Percentiles rank a stretch among this genome's conserved stretches.
Conservation (phyloP, 805 yeast species). For the Kurtzmaniella cleridarum region DNA sequence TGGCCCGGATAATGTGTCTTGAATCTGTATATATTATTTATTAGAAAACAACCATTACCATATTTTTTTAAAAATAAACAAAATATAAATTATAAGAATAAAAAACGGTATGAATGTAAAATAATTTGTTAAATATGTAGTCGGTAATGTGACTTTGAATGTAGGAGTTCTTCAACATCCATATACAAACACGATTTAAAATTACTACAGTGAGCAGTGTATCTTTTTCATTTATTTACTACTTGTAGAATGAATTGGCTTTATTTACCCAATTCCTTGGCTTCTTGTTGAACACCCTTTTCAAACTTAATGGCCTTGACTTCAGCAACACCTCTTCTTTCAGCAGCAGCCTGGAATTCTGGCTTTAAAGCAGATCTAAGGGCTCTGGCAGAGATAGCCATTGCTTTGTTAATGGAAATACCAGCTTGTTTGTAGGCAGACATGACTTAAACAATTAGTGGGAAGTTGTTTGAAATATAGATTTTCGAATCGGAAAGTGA, state of each 20-base stretch:
- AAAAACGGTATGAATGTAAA: too few species aligned
- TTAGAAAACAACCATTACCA: neutral
- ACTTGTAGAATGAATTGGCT: neutral
- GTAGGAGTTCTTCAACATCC: too few species aligned
- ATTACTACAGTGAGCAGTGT: neutral
- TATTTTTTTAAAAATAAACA: neutral
- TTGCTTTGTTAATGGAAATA: constrained; percentile 71
- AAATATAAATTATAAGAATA: too few species aligned
- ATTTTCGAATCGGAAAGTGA: neutral
- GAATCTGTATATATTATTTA: constrained; percentile 5
- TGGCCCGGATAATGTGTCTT: neutral
- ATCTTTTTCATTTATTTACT: too few species aligned
- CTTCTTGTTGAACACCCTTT: constrained; percentile 53
- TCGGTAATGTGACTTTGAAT: too few species aligned
- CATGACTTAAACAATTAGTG: constrained; percentile 16
- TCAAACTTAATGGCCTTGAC: constrained; percentile 66
- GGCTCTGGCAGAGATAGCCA: constrained; percentile 85
- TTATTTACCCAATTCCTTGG: constrained; percentile 33
- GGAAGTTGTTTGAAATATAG: too few species aligned
- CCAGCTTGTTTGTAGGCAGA: constrained; percentile 48
- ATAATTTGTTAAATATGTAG: too few species aligned
- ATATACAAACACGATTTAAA: neutral
- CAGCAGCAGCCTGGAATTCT: constrained; percentile 69
- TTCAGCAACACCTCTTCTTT: constrained; percentile 70
- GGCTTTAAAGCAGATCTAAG: constrained; percentile 85